phyloP scores from a whole-genome alignment of 116 monocot genomes.

The Posidonia oceanica region DNA sequence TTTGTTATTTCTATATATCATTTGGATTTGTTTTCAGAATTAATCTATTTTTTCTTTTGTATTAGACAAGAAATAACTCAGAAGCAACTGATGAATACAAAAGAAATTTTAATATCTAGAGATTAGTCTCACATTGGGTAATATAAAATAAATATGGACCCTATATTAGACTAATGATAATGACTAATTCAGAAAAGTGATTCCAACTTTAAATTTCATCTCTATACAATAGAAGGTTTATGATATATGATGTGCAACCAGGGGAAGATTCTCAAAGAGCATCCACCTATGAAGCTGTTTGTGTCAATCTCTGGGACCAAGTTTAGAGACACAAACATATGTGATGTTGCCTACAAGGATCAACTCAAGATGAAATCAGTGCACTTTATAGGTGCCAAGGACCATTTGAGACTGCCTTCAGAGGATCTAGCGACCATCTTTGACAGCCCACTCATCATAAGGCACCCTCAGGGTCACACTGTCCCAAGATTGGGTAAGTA shows the following conservation, averaged over 20 bases:
- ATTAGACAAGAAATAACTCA: no score
- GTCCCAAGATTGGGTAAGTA: conserved; percentile 54
- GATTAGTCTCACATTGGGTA: no score
- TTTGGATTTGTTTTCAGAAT: no score
- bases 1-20: no score
- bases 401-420: conserved; percentile 49
- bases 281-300: conserved; percentile 51
- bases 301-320: conserved; percentile 59
- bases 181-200: no score
- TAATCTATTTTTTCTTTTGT: no score
- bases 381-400: conserved; percentile 61
- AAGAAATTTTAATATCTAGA: no score
- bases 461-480: conserved; percentile 65
- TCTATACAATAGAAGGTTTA: no score
- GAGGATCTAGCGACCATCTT: conserved; percentile 48
- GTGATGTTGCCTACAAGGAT: conserved; percentile 43
- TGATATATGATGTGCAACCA: conserved; percentile 3
- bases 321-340: conserved; percentile 52
- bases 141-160: no score
- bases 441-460: conserved; percentile 34
- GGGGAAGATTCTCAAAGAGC: conserved; percentile 52
- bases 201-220: no score
- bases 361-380: conserved; percentile 45
- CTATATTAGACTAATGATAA: background rate
- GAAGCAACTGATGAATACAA: no score